Evolutionary conservation across 2,329 filamentous ascomycete genomes (phyloP).

Genomic region (Monosporascus ibericus): DNA sequence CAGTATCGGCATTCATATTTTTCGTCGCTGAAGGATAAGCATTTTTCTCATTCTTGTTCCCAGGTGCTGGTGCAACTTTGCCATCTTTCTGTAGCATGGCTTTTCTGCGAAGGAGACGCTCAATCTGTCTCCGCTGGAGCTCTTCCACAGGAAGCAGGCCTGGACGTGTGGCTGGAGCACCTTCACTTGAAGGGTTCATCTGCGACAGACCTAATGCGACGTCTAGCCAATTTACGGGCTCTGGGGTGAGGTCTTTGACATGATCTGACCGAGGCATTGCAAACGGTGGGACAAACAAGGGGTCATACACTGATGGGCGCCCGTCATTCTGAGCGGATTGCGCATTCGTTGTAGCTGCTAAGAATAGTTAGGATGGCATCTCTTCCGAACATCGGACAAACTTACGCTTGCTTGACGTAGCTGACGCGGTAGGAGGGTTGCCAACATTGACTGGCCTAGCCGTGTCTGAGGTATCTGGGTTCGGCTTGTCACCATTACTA

Average conservation of each 20-base stretch:
- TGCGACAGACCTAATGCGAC: not conserved
- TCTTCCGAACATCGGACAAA: not conserved
- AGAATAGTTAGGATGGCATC: conserved; percentile 8
- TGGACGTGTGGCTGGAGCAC: conserved; percentile 1
- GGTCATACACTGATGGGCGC: conserved; percentile 43
- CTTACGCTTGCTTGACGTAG: conserved; percentile 14
- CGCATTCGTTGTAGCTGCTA: conserved; percentile 11
- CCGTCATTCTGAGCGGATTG: conserved; percentile 20
- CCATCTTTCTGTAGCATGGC: conserved; percentile 2
- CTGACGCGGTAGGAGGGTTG: conserved; percentile 7
- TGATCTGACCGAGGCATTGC: conserved; percentile 1
- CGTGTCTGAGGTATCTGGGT: conserved; percentile 3
- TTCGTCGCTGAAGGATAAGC: conserved; percentile 2
- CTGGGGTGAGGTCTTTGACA: conserved; percentile 1
- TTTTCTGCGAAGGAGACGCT: conserved; percentile 29
- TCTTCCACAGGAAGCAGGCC: conserved; percentile 31
- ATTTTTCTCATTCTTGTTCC: not conserved
- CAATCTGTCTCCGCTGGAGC: conserved; percentile 32
- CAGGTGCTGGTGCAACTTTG: not conserved
- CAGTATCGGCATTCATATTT: conserved; percentile 21
- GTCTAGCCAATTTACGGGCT: not conserved
- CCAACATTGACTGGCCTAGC: conserved; percentile 12
- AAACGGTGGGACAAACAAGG: conserved; percentile 13
- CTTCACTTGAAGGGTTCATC: conserved; percentile 24
- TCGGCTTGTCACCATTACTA: conserved; percentile 16